Conservation (phyloP, 148 eudicot genomes). For the Camellia japonica region DNA sequence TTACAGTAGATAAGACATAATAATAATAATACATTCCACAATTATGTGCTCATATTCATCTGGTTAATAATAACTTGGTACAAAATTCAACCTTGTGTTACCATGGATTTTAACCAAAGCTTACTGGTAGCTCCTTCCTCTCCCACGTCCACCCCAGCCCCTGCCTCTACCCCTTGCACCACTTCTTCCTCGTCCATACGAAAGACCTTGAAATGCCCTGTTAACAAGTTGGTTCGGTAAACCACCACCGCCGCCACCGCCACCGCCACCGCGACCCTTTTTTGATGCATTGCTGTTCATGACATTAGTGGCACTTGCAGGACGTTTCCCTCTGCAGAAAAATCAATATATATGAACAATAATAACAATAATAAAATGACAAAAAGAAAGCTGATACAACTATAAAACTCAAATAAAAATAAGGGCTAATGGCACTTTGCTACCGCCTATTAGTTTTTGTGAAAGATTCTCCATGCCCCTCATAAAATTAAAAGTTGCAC, state of each 20-base stretch:
- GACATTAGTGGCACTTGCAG: conserved; percentile 52
- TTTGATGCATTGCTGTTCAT: conserved; percentile 51
- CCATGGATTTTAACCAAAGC: conserved; percentile 1
- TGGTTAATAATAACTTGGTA: not conserved
- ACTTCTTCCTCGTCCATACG: conserved; percentile 55
- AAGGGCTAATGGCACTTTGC: too few species aligned
- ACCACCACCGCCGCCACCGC: conserved; percentile 24
- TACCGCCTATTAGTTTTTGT: too few species aligned
- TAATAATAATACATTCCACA: not conserved
- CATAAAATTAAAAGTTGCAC: too few species aligned
- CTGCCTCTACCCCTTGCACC: conserved; percentile 51
- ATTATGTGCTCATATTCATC: not conserved
- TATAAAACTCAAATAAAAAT: not conserved
- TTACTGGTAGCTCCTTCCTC: conserved; percentile 58
- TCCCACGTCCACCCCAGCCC: conserved; percentile 62
- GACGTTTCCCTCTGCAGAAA: conserved; percentile 52
- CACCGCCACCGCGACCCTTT: conserved; percentile 50
- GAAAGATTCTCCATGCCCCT: too few species aligned
- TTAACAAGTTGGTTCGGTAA: conserved; percentile 48
- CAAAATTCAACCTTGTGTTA: too few species aligned
- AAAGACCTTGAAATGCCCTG: conserved; percentile 48
- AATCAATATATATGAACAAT: not conserved
- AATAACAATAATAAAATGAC: not conserved
- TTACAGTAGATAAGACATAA: not conserved
- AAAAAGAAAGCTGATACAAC: not conserved